phyloP scores from a whole-genome alignment of 148 eudicot species.

The Amaranthus cruentus region DNA sequence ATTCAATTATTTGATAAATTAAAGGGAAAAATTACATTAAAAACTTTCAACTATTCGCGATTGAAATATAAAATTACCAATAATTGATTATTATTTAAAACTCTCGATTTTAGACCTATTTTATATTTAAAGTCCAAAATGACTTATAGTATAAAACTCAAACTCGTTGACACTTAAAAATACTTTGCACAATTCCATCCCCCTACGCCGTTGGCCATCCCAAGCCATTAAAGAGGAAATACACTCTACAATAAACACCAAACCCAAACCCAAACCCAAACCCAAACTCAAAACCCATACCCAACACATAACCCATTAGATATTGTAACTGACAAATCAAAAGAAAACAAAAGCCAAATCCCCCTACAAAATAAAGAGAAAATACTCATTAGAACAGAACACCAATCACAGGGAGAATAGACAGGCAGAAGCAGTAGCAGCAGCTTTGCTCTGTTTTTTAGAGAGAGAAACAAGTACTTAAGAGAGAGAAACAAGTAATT shows the following conservation, averaged over 20 bases:
- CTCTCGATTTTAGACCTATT: no score
- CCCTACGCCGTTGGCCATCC: conserved; percentile 67
- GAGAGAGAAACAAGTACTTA: not conserved
- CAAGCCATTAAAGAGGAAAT: conserved; percentile 37
- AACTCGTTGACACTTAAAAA: conserved; percentile 61
- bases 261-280: not conserved
- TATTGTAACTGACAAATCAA: no score
- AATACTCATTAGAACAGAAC: not conserved
- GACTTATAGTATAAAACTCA: conserved; percentile 20
- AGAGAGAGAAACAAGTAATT: conserved; percentile 11
- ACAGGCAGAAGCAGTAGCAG: not conserved
- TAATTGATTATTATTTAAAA: no score
- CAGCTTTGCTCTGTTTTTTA: conserved; percentile 18
- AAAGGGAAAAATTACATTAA: no score
- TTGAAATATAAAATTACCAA: no score
- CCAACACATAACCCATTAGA: not conserved
- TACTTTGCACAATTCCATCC: conserved; percentile 37
- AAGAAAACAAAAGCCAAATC: conserved; percentile 12
- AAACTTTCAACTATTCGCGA: no score
- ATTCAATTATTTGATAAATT: no score
- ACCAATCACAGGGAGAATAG: no score
- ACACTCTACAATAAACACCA: conserved; percentile 4
- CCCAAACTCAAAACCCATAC: conserved; percentile 12
- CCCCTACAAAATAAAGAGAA: conserved; percentile 15
- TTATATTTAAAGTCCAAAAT: no score